These are phyloP conservation scores for Neonectria hederae DNA, from an alignment of 2,329 filamentous ascomycete genomes.

Conservation along the genomic window DNA sequence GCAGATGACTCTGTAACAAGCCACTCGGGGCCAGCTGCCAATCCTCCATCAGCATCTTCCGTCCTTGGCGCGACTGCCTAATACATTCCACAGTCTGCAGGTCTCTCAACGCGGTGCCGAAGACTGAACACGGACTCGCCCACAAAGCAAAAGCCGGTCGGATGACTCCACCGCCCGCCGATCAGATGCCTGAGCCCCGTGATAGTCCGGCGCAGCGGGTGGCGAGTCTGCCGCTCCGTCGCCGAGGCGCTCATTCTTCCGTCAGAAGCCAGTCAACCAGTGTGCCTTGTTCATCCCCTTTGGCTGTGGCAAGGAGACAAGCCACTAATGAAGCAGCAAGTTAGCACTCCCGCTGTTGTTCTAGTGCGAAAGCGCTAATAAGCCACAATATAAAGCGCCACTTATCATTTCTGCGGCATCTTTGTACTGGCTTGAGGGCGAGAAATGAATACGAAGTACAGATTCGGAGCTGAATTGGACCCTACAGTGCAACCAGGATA, in stretches of 20 bases:
- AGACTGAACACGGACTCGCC: not conserved
- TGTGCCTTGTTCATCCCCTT: not conserved
- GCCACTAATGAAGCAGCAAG: not conserved
- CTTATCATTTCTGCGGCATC: not conserved
- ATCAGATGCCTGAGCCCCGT: constrained; percentile 36
- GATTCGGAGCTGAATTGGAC: not conserved
- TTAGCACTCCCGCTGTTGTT: not conserved
- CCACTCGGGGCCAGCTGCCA: not conserved
- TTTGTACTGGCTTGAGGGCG: not conserved
- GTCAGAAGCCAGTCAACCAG: not conserved
- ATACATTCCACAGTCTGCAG: not conserved
- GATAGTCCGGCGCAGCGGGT: constrained; percentile 23
- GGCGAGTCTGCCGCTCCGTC: constrained; percentile 26
- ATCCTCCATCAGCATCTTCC: not conserved
- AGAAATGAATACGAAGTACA: not conserved
- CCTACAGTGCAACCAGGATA: not conserved
- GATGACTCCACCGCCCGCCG: constrained; percentile 28
- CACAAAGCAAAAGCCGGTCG: constrained; percentile 17
- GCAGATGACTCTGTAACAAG: not conserved
- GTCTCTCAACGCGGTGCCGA: not conserved
- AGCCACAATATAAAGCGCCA: not conserved
- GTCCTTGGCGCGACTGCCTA: not conserved
- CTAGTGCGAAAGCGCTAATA: not conserved
- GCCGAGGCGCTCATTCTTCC: constrained; percentile 14
- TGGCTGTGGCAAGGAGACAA: not conserved